Conservation (phyloP, 139 green algal species). For the Haematococcus lacustris region DNA sequence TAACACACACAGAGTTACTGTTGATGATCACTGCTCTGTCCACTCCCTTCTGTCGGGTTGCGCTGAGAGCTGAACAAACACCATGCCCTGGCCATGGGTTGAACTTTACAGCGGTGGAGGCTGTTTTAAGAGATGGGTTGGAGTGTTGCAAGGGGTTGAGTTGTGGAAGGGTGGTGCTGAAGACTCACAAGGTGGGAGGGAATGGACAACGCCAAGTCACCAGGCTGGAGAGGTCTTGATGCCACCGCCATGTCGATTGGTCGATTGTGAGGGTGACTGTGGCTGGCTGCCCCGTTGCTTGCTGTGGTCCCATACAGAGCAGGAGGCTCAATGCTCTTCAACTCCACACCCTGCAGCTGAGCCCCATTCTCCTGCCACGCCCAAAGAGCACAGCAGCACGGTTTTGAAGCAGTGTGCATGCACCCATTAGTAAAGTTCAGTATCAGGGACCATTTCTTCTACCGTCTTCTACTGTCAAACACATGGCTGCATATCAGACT, state of each 20-base stretch:
- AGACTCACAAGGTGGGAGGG: slow-evolving; percentile 55
- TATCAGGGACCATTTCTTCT: no score
- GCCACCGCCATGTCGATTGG: background rate
- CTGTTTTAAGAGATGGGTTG: background rate
- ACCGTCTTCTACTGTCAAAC: no score
- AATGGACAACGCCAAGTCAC: slow-evolving; percentile 65
- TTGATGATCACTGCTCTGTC: slow-evolving; percentile 11
- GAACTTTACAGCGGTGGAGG: no score
- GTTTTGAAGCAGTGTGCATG: background rate
- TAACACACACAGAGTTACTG: slow-evolving; percentile 2
- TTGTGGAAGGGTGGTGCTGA: background rate
- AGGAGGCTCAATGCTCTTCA: slow-evolving; percentile 2
- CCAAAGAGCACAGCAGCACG: no score
- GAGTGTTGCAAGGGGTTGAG: background rate
- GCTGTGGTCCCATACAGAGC: background rate
- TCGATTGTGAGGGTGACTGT: no score
- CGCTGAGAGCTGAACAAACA: no score
- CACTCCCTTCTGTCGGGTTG: background rate
- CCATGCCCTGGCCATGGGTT: no score
- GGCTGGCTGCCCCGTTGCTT: no score
- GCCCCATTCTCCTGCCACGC: slow-evolving; percentile 25
- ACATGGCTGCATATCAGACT: no score
- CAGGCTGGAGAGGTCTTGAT: slow-evolving; percentile 17
- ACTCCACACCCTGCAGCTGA: slow-evolving; percentile 9
- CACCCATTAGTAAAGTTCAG: no score